Evolutionary conservation across 2,329 filamentous ascomycete genomes (phyloP), one percentile per base, ranked within the genome.

Genomic region (Cladosporium sp.): DNA sequence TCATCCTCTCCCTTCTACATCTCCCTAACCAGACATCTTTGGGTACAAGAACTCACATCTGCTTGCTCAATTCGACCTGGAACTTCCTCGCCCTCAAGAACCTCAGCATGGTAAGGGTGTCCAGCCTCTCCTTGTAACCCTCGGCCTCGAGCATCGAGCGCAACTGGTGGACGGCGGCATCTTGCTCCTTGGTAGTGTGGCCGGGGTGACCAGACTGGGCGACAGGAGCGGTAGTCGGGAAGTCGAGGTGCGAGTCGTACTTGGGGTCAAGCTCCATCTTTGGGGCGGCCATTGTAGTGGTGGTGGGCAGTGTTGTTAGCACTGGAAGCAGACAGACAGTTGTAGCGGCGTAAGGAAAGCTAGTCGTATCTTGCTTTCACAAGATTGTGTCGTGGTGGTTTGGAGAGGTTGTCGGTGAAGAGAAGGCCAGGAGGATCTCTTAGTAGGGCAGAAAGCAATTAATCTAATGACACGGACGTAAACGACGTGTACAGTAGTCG

Each of bases 191-290:
- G 58, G 88, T 94, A 69, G 95, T 88, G 76, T 95, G 85, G 73
- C 94, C 94, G 63, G 93, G 88, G 75, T 97, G 92, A 65, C 94
- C 94, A 68, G 81, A 79, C 72, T 87, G 84, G 49, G 82, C 74
- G 66, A 85, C 84, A 58, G 89, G 84, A 49, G 90, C 85, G 63
- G 84, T 88, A 64, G 87, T 90, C 63, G 94, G 94, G 80, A 85
- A 97, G 77, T 97, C 92, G 77, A 94, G 97, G 80, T 95, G 76
- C 30, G 49, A 22, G 79, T 97, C 94, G 82, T 97, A 96, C 80
- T 96, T 97, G 74, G 90, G 83, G 76, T 96, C 87, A 69, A 91
- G 76, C 66, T 79, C 75, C 66, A 81, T 74, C 66, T 75, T 65
- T 56, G 72, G 70, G 59, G 72, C 70, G 30, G 30, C 34, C 68